Evolutionary conservation across 805 yeast species (phyloP), one percentile per base, ranked within the genome.

Genomic region (Ogataea pilisensis): DNA sequence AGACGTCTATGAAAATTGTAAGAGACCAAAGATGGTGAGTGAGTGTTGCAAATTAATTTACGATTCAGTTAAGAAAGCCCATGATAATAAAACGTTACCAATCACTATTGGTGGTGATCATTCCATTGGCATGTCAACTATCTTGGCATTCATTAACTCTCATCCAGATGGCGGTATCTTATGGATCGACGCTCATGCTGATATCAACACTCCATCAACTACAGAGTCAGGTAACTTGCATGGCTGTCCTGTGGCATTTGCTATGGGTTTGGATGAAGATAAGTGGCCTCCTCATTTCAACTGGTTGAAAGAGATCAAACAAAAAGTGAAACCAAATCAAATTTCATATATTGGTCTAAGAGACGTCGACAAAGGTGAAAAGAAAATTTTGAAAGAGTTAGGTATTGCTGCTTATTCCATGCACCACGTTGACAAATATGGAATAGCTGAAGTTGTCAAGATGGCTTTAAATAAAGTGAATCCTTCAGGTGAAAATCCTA

Each of bases 141-240:
- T 91, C 27, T 73, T 87, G 24, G 98, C 95, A 2, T 85, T 90
- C 25, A 72, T 88, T 47, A 78, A 76, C 14, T 75, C 77, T 49
- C 71, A 83, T 60, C 96, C 96, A 16, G 88, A 90, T 52, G 88
- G 95, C 21, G 89, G 95, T 55, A 71, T 91, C 30, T 61, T 91
- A 47, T 91, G 99, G 99, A 83, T 91, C 53, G 99, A 91, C 65
- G 99, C 99, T 0, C 99, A 91, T 63, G 96, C 98, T 16, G 99
- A 91, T 63, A 83, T 93, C 60, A 93, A 93, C 70, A 84, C 97
- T 1, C 86, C 96, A 9, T 70, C 72, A 27, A 78, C 88, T 8
- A 81, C 97, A 2, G 83, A 75, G 22, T 79, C 91, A 7, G 98
- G 98, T 31, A 93, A 91, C 63, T 71, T 91, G 53, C 99, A 91